Percentiles rank a stretch among this genome's conserved stretches.
Evolutionary conservation across 495 filamentous ascomycete genomes (phyloP).

Genomic region (Aspergillus cristatus): DNA sequence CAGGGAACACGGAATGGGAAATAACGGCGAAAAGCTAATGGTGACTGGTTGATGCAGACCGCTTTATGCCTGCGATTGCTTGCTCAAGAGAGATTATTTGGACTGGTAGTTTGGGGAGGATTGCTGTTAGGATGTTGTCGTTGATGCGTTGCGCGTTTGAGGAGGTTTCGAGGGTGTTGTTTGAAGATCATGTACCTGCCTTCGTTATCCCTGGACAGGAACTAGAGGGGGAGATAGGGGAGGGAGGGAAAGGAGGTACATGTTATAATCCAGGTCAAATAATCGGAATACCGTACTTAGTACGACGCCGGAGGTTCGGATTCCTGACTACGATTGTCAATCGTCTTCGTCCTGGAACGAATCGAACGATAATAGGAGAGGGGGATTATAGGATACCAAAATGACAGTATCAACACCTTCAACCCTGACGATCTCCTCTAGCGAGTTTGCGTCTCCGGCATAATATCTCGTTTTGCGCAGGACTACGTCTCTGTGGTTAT

Average conservation of each 20-base stretch:
- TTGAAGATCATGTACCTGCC: constrained; percentile 22
- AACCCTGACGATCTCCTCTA: constrained; percentile 26
- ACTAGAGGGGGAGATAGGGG: too few relatives aligned
- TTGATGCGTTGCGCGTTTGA: constrained; percentile 14
- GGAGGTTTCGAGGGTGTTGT: constrained; percentile 25
- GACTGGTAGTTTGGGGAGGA: constrained; percentile 17
- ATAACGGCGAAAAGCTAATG: too few relatives aligned
- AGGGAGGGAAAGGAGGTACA: constrained; percentile 5
- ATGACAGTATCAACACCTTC: constrained; percentile 30
- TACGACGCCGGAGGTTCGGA: constrained; percentile 25
- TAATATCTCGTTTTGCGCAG: constrained; percentile 31
- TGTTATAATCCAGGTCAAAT: constrained; percentile 28
- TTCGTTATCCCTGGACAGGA: not conserved
- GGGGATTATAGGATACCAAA: too few relatives aligned
- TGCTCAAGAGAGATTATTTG: constrained; percentile 20
- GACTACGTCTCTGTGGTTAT: constrained; percentile 17
- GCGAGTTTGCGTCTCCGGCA: constrained; percentile 26
- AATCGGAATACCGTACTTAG: constrained; percentile 25
- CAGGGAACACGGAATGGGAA: too few relatives aligned
- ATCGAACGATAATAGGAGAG: too few relatives aligned
- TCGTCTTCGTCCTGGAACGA: too few relatives aligned
- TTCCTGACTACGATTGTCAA: constrained; percentile 22
- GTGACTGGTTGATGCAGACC: too few relatives aligned
- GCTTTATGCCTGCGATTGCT: constrained; percentile 17
- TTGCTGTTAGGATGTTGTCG: constrained; percentile 14